Evolutionary conservation across 129 eudicot species (phyloP).

Genomic region (Centaurea solstitialis): DNA sequence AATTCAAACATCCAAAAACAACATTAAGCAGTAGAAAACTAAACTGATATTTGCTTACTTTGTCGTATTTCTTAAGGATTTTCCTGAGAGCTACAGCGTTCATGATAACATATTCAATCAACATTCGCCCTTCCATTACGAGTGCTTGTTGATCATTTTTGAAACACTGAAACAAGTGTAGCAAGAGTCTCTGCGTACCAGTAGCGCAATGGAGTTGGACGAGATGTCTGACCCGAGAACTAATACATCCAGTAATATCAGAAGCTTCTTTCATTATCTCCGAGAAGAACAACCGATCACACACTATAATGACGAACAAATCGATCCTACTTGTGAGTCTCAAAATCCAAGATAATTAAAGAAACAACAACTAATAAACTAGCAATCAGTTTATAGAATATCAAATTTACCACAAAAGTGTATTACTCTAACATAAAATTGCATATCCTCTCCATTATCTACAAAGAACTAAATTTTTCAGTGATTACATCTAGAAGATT

Average conservation of each 20-base stretch:
- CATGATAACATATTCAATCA: slow-evolving; percentile 54
- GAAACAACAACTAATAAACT: neutral
- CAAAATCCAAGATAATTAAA: neutral
- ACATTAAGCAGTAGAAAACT: neutral
- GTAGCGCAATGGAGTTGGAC: slow-evolving; percentile 41
- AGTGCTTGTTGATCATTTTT: slow-evolving; percentile 41
- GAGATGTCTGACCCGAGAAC: slow-evolving; percentile 54
- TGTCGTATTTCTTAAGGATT: slow-evolving; percentile 67
- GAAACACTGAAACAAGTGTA: slow-evolving; percentile 39
- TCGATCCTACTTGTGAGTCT: neutral
- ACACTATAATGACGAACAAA: slow-evolving; percentile 11
- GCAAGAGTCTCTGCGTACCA: slow-evolving; percentile 42
- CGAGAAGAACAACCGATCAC: slow-evolving; percentile 54
- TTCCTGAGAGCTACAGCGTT: slow-evolving; percentile 53
- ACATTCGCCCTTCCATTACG: slow-evolving; percentile 47
- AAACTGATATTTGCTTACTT: slow-evolving; percentile 37
- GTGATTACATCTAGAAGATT: neutral
- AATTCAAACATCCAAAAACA: neutral
- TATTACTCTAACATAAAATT: neutral
- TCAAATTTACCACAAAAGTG: neutral
- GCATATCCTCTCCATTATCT: neutral
- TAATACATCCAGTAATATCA: slow-evolving; percentile 48
- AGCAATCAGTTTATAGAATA: neutral
- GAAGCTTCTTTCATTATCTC: slow-evolving; percentile 66
- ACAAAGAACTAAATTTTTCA: neutral